These are phyloP conservation scores for Acer negundo DNA, from an alignment of 345 rosid species.

Conservation along the genomic window DNA sequence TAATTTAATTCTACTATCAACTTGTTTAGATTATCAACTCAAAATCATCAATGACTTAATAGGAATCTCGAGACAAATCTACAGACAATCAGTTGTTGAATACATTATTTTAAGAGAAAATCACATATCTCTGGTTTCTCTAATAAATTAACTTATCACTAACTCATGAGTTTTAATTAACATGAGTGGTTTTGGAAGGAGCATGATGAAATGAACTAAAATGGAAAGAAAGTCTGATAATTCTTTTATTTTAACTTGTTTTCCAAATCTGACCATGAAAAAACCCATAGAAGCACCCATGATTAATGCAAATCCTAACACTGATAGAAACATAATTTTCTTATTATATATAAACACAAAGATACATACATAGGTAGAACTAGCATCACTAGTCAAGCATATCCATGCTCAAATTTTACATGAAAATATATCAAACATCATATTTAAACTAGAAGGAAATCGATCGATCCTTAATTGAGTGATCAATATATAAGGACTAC, in stretches of 20 bases:
- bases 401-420: slow-evolving; percentile 2
- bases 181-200: not conserved
- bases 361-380: not conserved
- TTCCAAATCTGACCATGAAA: slow-evolving; percentile 3
- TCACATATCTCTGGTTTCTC: not conserved
- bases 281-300: not conserved
- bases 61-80: slow-evolving; percentile 5
- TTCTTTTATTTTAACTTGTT: not conserved
- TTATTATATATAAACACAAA: not conserved
- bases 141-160: not conserved
- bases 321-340: not conserved
- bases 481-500: not conserved
- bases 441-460: not conserved
- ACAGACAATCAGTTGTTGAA: not conserved
- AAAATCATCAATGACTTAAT: slow-evolving; percentile 6
- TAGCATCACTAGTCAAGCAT: not conserved
- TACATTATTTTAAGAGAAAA: not conserved
- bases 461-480: not conserved
- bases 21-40: slow-evolving; percentile 1
- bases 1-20: not conserved
- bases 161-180: not conserved
- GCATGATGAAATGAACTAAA: slow-evolving; percentile 4
- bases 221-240: slow-evolving; percentile 10
- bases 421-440: not conserved
- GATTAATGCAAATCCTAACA: not conserved